Evolutionary conservation across 1,139 yeast genomes (phyloP).

Genomic region (Scheffersomyces insectosa): DNA sequence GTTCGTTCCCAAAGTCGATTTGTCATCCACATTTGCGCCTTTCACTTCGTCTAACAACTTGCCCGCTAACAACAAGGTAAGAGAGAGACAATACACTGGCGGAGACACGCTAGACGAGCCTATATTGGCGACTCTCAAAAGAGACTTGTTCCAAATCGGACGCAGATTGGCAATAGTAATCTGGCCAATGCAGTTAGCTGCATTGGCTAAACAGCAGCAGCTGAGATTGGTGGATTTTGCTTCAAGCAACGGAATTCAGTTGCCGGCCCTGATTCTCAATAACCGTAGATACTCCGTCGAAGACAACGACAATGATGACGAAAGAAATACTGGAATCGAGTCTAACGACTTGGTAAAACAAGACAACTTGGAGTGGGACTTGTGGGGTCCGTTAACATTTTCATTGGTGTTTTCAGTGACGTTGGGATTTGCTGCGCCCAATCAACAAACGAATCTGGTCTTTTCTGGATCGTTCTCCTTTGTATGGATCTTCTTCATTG

Average conservation of each 20-base stretch:
- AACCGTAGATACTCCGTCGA: conserved; percentile 32
- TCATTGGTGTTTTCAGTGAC: conserved; percentile 63
- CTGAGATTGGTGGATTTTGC: conserved; percentile 45
- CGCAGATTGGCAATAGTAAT: conserved; percentile 64
- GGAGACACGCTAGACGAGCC: conserved; percentile 89
- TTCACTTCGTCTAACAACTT: conserved; percentile 28
- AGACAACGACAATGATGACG: conserved; percentile 31
- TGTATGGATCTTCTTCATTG: conserved; percentile 58
- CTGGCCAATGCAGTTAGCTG: conserved; percentile 62
- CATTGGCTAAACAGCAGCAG: conserved; percentile 47
- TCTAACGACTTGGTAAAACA: conserved; percentile 14
- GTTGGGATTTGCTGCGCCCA: conserved; percentile 46
- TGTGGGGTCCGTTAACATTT: conserved; percentile 87
- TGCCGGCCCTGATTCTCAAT: conserved; percentile 40
- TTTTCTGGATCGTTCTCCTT: conserved; percentile 51
- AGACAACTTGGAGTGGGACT: conserved; percentile 70
- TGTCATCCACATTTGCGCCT: conserved; percentile 41
- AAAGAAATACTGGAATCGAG: conserved; percentile 12
- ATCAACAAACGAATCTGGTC: conserved; percentile 42
- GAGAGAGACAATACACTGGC: conserved; percentile 75
- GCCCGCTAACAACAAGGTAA: conserved; percentile 53
- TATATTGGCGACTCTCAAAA: conserved; percentile 61
- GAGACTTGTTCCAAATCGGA: conserved; percentile 71
- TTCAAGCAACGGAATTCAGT: conserved; percentile 41
- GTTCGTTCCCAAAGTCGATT: conserved; percentile 41